Percentiles rank a stretch among this genome's conserved stretches.
These are phyloP conservation scores for Ilex paraguariensis DNA, from an alignment of 305 asterid species.

Conservation along the genomic window DNA sequence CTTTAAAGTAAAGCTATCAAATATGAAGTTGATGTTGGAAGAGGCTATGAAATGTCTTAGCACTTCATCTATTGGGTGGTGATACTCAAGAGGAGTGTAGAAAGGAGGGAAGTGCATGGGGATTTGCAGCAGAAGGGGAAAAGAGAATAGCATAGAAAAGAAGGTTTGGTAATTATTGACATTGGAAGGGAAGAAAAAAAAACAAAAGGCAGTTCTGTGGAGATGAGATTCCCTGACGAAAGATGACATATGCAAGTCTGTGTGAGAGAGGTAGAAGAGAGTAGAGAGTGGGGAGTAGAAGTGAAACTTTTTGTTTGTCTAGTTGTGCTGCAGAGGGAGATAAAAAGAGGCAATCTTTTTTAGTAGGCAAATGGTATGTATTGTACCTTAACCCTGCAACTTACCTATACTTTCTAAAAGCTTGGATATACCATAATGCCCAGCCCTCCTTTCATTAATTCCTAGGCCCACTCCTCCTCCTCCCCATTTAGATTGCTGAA, in stretches of 20 bases:
- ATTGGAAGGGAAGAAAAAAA: conserved; percentile 48
- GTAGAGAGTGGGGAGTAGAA: conserved; percentile 25
- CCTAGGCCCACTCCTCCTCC: conserved; percentile 25
- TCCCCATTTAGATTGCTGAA: conserved; percentile 15
- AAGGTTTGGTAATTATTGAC: conserved; percentile 46
- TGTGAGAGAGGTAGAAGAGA: conserved; percentile 3
- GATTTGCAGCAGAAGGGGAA: conserved; percentile 46
- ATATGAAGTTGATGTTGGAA: no score
- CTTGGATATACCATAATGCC: conserved; percentile 50
- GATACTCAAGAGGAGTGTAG: conserved; percentile 6
- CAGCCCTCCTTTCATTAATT: conserved; percentile 27
- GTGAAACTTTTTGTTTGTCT: conserved; percentile 64
- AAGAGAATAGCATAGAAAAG: conserved; percentile 43
- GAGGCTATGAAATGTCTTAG: no score
- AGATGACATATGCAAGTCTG: conserved; percentile 36
- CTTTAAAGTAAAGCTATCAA: no score
- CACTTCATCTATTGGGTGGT: no score
- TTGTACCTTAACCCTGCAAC: conserved; percentile 56
- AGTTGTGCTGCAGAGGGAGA: conserved; percentile 39
- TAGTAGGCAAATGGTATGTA: conserved; percentile 54
- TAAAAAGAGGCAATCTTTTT: conserved; percentile 37
- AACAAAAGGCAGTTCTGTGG: conserved; percentile 45
- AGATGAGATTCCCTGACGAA: conserved; percentile 62
- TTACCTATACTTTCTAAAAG: conserved; percentile 54
- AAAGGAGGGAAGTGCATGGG: conserved; percentile 36